Conservation (phyloP, 257 asterid genomes). For the Linaria vulgaris region DNA sequence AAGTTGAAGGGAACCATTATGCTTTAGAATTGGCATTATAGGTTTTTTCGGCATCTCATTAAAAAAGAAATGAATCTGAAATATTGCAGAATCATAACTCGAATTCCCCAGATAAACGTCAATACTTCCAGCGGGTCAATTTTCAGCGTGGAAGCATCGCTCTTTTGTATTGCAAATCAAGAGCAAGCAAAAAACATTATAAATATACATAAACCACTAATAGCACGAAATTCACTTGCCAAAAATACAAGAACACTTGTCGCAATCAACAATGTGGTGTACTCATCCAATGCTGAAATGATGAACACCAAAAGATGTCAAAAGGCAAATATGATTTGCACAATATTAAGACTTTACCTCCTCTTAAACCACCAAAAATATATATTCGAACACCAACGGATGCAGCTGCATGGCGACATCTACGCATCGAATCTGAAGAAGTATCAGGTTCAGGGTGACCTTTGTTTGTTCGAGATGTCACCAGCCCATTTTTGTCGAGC, state of each 20-base stretch:
- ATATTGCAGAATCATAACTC: not conserved
- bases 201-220: constrained; percentile 11
- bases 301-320: constrained; percentile 11
- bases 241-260: constrained; percentile 13
- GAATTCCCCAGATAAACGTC: constrained; percentile 3
- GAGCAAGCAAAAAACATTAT: constrained; percentile 11
- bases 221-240: constrained; percentile 19
- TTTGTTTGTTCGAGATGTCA: constrained; percentile 72
- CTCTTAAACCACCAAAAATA: constrained; percentile 85
- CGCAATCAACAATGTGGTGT: not conserved
- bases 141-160: not conserved
- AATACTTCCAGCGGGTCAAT: not conserved
- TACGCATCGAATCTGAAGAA: constrained; percentile 76
- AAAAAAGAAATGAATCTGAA: not conserved
- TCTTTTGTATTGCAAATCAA: not conserved
- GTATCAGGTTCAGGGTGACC: constrained; percentile 65
- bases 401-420: constrained; percentile 99
- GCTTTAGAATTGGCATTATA: not conserved
- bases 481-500: constrained; percentile 89
- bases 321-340: constrained; percentile 19
- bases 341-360: constrained; percentile 73
- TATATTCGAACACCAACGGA: constrained; percentile 90
- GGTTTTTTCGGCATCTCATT: not conserved
- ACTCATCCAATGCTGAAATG: constrained; percentile 11
- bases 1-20: not conserved